A percentile compares a stretch with the other conserved stretches of the same genome.
Evolutionary conservation across 495 filamentous ascomycete genomes (phyloP).

Genomic region (Aspergillus leporis): DNA sequence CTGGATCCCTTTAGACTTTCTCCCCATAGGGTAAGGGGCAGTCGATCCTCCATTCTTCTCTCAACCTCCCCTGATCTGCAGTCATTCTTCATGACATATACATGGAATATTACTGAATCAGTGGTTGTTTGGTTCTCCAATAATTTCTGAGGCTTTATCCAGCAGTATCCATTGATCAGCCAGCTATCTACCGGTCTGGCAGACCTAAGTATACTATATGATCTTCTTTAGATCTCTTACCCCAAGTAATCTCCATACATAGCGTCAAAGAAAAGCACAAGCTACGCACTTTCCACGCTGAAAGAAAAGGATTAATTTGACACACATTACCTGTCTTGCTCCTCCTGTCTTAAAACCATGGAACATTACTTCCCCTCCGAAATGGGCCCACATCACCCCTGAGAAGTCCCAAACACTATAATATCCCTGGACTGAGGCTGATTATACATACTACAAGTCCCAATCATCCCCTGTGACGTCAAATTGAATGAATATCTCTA

Average conservation of each 20-base stretch:
- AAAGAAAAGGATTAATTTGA: neutral
- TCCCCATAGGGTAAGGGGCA: constrained; percentile 9
- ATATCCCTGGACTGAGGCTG: neutral
- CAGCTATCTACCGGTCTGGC: neutral
- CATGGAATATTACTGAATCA: neutral
- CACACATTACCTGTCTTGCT: neutral
- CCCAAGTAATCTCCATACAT: neutral
- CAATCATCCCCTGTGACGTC: neutral
- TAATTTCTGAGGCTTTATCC: neutral
- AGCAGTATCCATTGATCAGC: neutral
- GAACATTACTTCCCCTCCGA: neutral
- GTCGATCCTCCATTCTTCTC: constrained; percentile 20
- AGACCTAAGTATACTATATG: too few species aligned
- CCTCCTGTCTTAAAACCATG: neutral
- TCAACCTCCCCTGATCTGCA: neutral
- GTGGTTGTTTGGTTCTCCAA: neutral
- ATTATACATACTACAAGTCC: neutral
- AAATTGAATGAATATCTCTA: neutral
- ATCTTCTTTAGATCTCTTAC: neutral
- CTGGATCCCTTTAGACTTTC: neutral
- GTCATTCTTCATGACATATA: neutral
- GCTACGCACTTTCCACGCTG: neutral
- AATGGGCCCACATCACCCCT: neutral
- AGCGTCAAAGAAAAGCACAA: neutral
- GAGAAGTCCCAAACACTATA: neutral